Percentiles rank a stretch among this genome's conserved stretches.
phyloP scores from a whole-genome alignment of 2,329 filamentous ascomycete species.

The Trichocomaceae sp. region DNA sequence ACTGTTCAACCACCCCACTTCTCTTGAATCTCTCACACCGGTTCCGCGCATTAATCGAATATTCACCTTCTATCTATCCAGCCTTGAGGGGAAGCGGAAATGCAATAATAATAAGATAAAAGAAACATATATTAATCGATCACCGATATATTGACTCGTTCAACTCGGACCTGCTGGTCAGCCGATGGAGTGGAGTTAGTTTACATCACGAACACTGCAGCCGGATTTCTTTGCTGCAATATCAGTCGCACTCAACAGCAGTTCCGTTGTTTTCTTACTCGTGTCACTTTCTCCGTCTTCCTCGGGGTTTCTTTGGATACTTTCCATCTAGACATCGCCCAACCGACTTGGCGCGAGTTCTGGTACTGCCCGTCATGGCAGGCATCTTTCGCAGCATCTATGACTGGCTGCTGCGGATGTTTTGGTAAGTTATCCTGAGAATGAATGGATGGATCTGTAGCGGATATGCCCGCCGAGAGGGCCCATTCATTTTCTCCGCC shows the following conservation, averaged over 20 bases:
- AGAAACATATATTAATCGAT: neutral
- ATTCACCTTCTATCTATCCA: neutral
- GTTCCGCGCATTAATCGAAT: neutral
- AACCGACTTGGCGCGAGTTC: neutral
- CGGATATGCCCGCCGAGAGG: slow-evolving; percentile 19
- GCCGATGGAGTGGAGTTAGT: slow-evolving; percentile 9
- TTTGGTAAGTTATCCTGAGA: slow-evolving; percentile 65
- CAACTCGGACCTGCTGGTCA: slow-evolving; percentile 12
- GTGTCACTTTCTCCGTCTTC: slow-evolving; percentile 3
- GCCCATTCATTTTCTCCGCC: slow-evolving; percentile 33
- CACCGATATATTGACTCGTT: neutral
- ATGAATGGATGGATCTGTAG: slow-evolving; percentile 21
- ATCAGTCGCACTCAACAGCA: neutral
- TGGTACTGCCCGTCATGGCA: slow-evolving; percentile 57
- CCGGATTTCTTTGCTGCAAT: slow-evolving; percentile 1
- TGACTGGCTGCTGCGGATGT: slow-evolving; percentile 95
- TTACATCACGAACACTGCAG: slow-evolving; percentile 4
- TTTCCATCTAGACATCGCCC: neutral
- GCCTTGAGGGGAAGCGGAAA: neutral
- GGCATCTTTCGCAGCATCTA: slow-evolving; percentile 90
- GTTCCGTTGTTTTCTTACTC: neutral
- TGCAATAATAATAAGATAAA: neutral
- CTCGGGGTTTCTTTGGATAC: neutral
- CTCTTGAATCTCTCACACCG: neutral
- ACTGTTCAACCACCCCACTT: neutral